Evolutionary conservation across 768 basidiomycete species (phyloP).

Genomic region (Boletus patriciae): DNA sequence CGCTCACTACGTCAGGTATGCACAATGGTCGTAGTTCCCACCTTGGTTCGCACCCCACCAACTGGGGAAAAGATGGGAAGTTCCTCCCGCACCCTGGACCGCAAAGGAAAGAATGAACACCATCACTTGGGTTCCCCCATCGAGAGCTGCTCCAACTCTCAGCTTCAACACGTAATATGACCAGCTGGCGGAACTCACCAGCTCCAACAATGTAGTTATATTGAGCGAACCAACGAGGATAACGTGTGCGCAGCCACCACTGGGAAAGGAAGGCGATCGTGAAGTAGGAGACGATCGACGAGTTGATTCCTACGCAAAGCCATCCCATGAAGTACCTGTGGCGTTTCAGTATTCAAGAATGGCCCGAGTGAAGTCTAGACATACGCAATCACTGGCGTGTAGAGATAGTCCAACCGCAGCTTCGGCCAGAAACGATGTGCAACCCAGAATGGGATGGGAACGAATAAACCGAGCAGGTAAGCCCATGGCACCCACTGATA

Average conservation of each 20-base stretch:
- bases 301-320: constrained; percentile 57
- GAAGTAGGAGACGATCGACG: constrained; percentile 46
- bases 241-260: constrained; percentile 53
- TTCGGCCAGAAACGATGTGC: constrained; percentile 38
- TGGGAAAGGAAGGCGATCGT: constrained; percentile 59
- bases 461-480: constrained; percentile 34
- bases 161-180: neutral
- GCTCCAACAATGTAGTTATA: constrained; percentile 70
- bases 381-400: constrained; percentile 35
- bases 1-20: constrained; percentile 16
- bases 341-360: constrained; percentile 8
- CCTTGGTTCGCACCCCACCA: constrained; percentile 62
- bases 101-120: constrained; percentile 51
- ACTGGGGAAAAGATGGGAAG: constrained; percentile 48
- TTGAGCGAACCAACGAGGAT: constrained; percentile 65
- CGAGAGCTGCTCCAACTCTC: constrained; percentile 27
- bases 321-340: constrained; percentile 39
- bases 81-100: constrained; percentile 52
- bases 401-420: constrained; percentile 30
- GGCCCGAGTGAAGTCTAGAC: neutral
- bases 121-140: constrained; percentile 51
- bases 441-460: constrained; percentile 45
- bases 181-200: constrained; percentile 29
- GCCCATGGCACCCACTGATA: constrained; percentile 46
- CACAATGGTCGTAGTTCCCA: constrained; percentile 39